phyloP scores from a whole-genome alignment of 139 green algal genomes.

The Microglena sp. region DNA sequence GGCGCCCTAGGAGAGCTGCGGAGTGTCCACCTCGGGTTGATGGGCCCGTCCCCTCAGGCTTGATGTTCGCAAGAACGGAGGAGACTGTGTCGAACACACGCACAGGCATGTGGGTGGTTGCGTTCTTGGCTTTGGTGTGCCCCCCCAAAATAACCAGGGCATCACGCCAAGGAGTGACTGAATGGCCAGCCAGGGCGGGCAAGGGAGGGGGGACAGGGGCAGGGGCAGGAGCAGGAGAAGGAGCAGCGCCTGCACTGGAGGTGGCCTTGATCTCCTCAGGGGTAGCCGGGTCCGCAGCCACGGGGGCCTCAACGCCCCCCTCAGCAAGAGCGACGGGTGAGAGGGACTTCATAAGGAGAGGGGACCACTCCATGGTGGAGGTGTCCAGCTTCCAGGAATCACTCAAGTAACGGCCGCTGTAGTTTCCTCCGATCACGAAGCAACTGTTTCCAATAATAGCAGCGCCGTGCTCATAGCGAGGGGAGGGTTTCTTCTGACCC shows the following conservation, averaged over 20 bases:
- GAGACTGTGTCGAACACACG: conserved; percentile 47
- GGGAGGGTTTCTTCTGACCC: conserved; percentile 20
- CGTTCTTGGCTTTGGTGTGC: conserved; percentile 65
- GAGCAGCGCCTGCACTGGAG: neutral
- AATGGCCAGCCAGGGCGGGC: conserved; percentile 36
- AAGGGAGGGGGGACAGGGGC: neutral
- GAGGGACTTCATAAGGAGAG: neutral
- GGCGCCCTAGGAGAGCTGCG: conserved; percentile 45
- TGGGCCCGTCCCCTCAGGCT: neutral
- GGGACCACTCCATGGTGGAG: conserved; percentile 54
- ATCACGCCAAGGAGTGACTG: conserved; percentile 28
- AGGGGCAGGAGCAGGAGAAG: neutral
- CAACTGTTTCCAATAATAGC: conserved; percentile 52
- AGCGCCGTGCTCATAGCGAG: conserved; percentile 76
- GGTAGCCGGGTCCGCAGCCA: neutral
- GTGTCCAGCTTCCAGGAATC: conserved; percentile 82
- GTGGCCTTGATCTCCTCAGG: neutral
- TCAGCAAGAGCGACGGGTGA: neutral
- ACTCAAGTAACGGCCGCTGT: conserved; percentile 74
- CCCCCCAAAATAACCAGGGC: conserved; percentile 71
- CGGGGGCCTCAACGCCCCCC: neutral
- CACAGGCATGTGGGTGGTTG: conserved; percentile 36
- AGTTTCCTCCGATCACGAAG: conserved; percentile 81
- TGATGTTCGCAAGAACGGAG: neutral
- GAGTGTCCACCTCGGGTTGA: neutral